phyloP scores from a whole-genome alignment of 75 land plant species.

The Cunninghamia lanceolata region DNA sequence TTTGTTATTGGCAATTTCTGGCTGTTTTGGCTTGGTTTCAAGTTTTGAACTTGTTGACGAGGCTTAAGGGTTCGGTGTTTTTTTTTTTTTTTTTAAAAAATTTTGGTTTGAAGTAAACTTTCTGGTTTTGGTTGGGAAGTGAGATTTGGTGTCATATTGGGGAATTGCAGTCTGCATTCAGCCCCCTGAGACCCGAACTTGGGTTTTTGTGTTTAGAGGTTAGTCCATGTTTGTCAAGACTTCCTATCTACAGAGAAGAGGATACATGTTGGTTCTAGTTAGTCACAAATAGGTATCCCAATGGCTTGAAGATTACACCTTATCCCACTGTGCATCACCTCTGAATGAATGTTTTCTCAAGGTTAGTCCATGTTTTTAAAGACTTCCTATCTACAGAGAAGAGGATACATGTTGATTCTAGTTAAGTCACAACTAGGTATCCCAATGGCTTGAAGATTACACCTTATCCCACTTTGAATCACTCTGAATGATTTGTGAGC shows the following conservation, averaged over 20 bases:
- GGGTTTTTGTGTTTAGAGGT: not conserved
- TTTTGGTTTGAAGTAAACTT: too few species aligned
- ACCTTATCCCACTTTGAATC: not conserved
- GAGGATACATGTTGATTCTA: too few species aligned
- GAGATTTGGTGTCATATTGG: too few species aligned
- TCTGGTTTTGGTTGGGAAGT: too few species aligned
- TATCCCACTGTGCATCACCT: not conserved
- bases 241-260: not conserved
- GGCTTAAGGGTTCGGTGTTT: not conserved
- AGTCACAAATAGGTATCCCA: not conserved
- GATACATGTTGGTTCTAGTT: too few species aligned
- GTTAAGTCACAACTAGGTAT: not conserved
- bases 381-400: not conserved
- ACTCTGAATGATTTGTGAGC: too few species aligned
- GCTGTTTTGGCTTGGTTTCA: not conserved
- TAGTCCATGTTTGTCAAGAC: not conserved
- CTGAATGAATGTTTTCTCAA: too few species aligned
- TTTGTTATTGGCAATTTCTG: not conserved
- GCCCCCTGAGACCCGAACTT: too few species aligned
- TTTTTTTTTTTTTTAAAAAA: too few species aligned
- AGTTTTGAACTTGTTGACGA: too few species aligned
- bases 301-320: not conserved
- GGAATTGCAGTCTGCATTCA: too few species aligned
- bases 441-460: not conserved
- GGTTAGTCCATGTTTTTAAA: not conserved